A percentile compares a stretch with the other conserved stretches of the same genome.
Evolutionary conservation across 2,329 filamentous ascomycete species (phyloP).

Genomic region (Cercospora nicotianae): DNA sequence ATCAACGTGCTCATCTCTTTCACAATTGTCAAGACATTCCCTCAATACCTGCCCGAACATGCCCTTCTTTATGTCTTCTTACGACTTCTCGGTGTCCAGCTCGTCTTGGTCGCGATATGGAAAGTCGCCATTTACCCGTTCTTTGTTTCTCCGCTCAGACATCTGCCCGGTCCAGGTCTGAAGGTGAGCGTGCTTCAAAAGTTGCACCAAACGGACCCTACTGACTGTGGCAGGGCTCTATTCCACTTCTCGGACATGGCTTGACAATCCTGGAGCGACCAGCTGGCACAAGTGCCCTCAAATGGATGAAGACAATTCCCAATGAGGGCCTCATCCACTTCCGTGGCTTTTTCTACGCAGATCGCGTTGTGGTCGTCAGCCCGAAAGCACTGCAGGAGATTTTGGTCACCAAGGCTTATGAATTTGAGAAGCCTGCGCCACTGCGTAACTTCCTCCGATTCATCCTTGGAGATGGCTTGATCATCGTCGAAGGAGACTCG

Average conservation of each 20-base stretch:
- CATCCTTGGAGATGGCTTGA: constrained; percentile 54
- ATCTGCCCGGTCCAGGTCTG: constrained; percentile 39
- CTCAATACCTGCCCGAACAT: constrained; percentile 26
- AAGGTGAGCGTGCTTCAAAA: constrained; percentile 11
- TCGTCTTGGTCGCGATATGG: constrained; percentile 22
- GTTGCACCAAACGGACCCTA: not conserved
- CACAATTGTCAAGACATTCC: constrained; percentile 13
- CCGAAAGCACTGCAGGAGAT: constrained; percentile 51
- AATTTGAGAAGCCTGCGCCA: constrained; percentile 53
- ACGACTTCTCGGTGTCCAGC: constrained; percentile 21
- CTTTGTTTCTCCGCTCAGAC: constrained; percentile 42
- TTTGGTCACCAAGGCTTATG: constrained; percentile 54
- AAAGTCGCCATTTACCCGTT: constrained; percentile 39
- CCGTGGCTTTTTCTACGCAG: constrained; percentile 42
- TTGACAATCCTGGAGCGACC: constrained; percentile 39
- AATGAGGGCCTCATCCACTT: constrained; percentile 46
- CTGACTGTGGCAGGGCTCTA: constrained; percentile 24
- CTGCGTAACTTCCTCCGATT: constrained; percentile 48
- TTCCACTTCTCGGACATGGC: constrained; percentile 42
- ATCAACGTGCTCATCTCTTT: constrained; percentile 10
- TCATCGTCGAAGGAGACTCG: constrained; percentile 52
- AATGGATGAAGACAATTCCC: constrained; percentile 42
- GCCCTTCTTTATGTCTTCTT: constrained; percentile 26
- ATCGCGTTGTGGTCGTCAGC: constrained; percentile 42
- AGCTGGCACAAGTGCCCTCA: constrained; percentile 37